Evolutionary conservation across 1,139 yeast genomes (phyloP).

Genomic region (Kodamaea derodonti): DNA sequence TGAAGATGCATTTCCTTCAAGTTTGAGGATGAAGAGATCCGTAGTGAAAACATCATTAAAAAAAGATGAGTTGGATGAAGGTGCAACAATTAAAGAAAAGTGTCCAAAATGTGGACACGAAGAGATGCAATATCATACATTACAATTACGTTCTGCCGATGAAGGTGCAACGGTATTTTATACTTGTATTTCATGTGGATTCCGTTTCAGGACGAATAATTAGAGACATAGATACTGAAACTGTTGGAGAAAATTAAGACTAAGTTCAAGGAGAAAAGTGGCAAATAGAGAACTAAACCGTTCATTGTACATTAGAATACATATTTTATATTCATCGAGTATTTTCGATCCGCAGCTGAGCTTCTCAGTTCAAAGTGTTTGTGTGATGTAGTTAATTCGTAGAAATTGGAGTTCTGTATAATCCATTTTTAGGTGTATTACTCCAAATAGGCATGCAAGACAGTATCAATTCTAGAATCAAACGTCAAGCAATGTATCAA

Average conservation of each 20-base stretch:
- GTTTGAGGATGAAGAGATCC: constrained; percentile 74
- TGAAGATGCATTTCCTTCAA: constrained; percentile 89
- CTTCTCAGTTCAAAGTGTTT: background rate
- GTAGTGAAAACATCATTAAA: constrained; percentile 83
- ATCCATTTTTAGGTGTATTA: no score
- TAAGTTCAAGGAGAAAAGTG: no score
- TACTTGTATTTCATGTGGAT: constrained; percentile 90
- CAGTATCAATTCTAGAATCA: no score
- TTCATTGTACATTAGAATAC: background rate
- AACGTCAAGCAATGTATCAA: no score
- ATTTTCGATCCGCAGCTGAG: no score
- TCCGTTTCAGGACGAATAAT: constrained; percentile 90
- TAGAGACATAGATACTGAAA: constrained; percentile 18
- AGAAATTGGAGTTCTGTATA: no score
- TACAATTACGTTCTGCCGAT: constrained; percentile 96
- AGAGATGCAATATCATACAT: constrained; percentile 96
- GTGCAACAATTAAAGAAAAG: constrained; percentile 93
- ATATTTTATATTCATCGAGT: background rate
- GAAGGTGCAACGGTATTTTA: constrained; percentile 97
- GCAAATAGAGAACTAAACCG: background rate
- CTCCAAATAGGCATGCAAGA: no score
- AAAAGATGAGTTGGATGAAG: constrained; percentile 80
- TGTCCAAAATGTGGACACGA: constrained; percentile 98
- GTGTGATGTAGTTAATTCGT: no score
- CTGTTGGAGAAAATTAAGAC: background rate